phyloP scores from a whole-genome alignment of 2,329 filamentous ascomycete species.

The Trichoderma sp. region DNA sequence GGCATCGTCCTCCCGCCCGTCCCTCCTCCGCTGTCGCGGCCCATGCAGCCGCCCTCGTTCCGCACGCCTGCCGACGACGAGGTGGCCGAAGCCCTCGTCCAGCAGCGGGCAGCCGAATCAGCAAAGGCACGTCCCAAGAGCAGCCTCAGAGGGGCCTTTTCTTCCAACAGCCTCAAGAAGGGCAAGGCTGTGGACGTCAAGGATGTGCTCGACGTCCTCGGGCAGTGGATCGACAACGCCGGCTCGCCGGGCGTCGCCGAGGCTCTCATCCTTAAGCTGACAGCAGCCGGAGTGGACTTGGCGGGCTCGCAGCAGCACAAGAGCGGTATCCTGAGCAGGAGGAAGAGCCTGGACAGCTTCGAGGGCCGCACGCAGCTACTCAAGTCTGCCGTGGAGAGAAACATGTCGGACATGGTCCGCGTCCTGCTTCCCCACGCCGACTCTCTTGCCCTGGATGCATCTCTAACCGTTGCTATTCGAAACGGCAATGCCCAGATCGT shows the following conservation, averaged over 20 bases:
- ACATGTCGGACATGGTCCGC: conserved; percentile 56
- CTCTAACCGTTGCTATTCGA: conserved; percentile 53
- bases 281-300: conserved; percentile 53
- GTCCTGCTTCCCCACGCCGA: conserved; percentile 58
- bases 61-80: conserved; percentile 53
- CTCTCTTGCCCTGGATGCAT: conserved; percentile 51
- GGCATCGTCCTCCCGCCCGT: conserved; percentile 48
- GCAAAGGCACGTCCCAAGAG: conserved; percentile 45
- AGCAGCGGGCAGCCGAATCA: conserved; percentile 46
- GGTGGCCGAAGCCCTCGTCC: conserved; percentile 57
- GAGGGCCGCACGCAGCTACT: conserved; percentile 54
- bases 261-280: conserved; percentile 55
- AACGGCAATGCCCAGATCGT: conserved; percentile 48
- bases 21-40: conserved; percentile 46
- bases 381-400: conserved; percentile 53
- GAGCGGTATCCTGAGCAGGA: conserved; percentile 50
- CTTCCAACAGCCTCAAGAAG: conserved; percentile 45
- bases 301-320: conserved; percentile 53
- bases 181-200: conserved; percentile 56
- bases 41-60: conserved; percentile 47
- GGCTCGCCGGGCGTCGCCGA: conserved; percentile 60
- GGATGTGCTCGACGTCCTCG: conserved; percentile 56
- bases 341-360: conserved; percentile 53
- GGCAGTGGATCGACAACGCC: conserved; percentile 51
- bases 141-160: conserved; percentile 45